Conservation (phyloP, 257 asterid genomes). For the Lycium ferocissimum region DNA sequence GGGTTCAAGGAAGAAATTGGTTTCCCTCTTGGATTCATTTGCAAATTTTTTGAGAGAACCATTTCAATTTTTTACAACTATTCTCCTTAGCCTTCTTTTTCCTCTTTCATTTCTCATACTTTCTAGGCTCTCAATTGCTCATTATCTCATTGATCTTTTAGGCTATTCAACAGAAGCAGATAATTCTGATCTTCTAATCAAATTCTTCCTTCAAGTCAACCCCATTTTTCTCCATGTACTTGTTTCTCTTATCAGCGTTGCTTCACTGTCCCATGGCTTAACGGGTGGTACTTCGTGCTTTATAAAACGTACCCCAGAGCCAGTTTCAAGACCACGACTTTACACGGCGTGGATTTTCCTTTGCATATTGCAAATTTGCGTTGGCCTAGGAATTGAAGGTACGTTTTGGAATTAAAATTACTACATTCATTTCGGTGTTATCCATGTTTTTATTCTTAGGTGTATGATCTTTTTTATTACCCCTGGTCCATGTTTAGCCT, state of each 20-base stretch:
- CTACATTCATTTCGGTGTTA: neutral
- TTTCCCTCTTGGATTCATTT: neutral
- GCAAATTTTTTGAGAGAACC: slow-evolving; percentile 40
- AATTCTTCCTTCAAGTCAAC: slow-evolving; percentile 43
- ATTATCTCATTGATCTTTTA: slow-evolving; percentile 50
- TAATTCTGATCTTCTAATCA: slow-evolving; percentile 30
- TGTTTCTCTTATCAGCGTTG: slow-evolving; percentile 48
- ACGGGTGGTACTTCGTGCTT: slow-evolving; percentile 32
- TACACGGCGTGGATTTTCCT: slow-evolving; percentile 62
- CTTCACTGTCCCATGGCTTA: slow-evolving; percentile 54
- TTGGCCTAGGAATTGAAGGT: slow-evolving; percentile 79
- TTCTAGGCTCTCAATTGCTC: slow-evolving; percentile 64
- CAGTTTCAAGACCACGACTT: slow-evolving; percentile 34
- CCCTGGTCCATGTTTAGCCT: neutral
- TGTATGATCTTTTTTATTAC: neutral
- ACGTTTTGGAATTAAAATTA: neutral
- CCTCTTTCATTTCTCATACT: slow-evolving; percentile 85
- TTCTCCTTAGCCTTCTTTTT: slow-evolving; percentile 77
- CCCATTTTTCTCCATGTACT: slow-evolving; percentile 59
- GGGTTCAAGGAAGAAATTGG: slow-evolving; percentile 36
- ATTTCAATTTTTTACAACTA: slow-evolving; percentile 55
- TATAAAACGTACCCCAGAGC: slow-evolving; percentile 14
- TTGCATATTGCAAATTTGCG: slow-evolving; percentile 53
- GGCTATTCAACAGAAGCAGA: slow-evolving; percentile 28
- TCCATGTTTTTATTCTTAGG: neutral